Base-by-base conservation (phyloP, 2,329 filamentous ascomycete genomes). In the Elsinoe arachidis region DNA sequence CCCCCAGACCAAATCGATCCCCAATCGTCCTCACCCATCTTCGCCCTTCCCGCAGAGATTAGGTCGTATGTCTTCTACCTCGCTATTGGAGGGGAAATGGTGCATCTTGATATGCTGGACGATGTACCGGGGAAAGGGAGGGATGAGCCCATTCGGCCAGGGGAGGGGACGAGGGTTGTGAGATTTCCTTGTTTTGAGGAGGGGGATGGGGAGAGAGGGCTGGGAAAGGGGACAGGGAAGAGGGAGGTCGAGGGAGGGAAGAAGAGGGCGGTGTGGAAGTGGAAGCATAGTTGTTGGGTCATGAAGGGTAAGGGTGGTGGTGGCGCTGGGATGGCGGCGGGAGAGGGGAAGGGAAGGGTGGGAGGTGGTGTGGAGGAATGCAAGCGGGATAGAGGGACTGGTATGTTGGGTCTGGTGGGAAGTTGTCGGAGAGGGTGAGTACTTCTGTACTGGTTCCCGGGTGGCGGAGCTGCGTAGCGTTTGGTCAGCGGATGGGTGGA, bases 71-170 rank as follows among this genome's bases (percentile, higher is more conserved):
- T 53, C 33, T 53, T 53, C 34, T 9, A 30, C 19, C 33, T 23
- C 10, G 33, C 38, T 5, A 34, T 53, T 11, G 49, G 49, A 5
- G 11, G 14, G 2, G n/a, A 37, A 6, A 53, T n/a, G 5, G n/a
- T 53, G 2, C 49, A 53, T 26, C 33, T 53, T 19, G 49, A 53
- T 17, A 53, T 51, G 46, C 26, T 15, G 41, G n/a, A 46, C 12
- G 46, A 35, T 15, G 30, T 35, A 9, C 46, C 26, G 2, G 46
- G 33, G 12, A 3, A 9, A 3, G 21, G n/a, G 14, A 15, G 26
- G 10, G 46, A 51, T 11, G 46, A 35, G 14, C 12, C 15, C 17
- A 5, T 11, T 15, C 17, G 15, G 10, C 26, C 30, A 11, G 26
- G 26, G 10, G 12, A 14, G n/a, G 30, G 26, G 12, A 51, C 46